Evolutionary conservation across 192 early-diverging fungal species (phyloP), one percentile per base, ranked within the genome.

Genomic region (Ambispora gerdemannii): DNA sequence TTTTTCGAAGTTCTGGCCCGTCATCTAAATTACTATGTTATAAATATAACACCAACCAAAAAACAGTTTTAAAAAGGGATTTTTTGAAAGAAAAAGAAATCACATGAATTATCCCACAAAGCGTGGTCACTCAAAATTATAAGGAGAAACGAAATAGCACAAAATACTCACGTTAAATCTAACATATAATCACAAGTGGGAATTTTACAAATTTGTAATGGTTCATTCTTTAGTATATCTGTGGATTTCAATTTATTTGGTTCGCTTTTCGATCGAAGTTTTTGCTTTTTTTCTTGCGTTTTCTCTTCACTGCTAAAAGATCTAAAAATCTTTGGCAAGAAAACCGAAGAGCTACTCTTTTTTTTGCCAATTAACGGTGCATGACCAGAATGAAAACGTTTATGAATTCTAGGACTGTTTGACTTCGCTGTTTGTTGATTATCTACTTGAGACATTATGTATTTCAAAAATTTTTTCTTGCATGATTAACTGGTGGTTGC

Each of bases 1-100:
- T 25, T 10, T 24, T 38, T 15, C 34, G 61, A 35, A 63, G 7
- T 38, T 43, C 19, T 34, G 11, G 6, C 20, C 34, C 24, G 20
- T 63, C 8, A 38, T 33, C 33, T 38, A 63, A 25, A 38, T 38
- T 63, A 25, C 61, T 63, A 38, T 47, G 25, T 33, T 63, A 19
- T 33, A 15, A 60, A n/a, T n/a, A n/a, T n/a, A n/a, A n/a, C n/a
- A n/a, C n/a, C n/a, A n/a, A n/a, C n/a, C n/a, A n/a, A n/a, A n/a
- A n/a, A n/a, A n/a, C n/a, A n/a, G n/a, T n/a, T n/a, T n/a, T n/a
- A n/a, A n/a, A n/a, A n/a, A n/a, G n/a, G n/a, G n/a, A n/a, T n/a
- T 60, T 60, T 31, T 4, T 13, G 22, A 22, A 7, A 63, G 38
- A 25, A 60, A 33, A 15, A 19, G 19, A 6, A 15, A 4, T 19